These are phyloP conservation scores for Corymbia maculata DNA, from an alignment of 345 rosid species.

Conservation along the genomic window DNA sequence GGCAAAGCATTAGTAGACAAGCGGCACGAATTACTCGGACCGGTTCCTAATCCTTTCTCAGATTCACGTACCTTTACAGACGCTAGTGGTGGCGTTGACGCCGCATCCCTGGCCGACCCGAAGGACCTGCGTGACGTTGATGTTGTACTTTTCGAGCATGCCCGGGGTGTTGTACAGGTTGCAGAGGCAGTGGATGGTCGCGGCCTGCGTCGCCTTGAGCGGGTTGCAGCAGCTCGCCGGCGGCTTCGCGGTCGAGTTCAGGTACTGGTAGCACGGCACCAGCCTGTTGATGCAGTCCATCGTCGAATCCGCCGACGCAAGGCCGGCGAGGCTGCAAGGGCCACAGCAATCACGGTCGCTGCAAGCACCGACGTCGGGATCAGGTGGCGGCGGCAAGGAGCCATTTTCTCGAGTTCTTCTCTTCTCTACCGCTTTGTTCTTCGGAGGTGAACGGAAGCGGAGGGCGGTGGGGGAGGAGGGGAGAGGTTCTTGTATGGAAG, in stretches of 20 bases:
- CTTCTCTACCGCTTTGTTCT: background rate
- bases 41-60: background rate
- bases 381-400: background rate
- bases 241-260: conserved; percentile 13
- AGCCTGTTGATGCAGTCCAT: conserved; percentile 12
- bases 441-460: background rate
- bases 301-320: conserved; percentile 3
- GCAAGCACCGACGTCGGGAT: background rate
- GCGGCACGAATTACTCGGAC: background rate
- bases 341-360: background rate
- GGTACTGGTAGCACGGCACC: conserved; percentile 11
- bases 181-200: conserved; percentile 15
- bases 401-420: background rate
- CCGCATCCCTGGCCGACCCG: conserved; percentile 3
- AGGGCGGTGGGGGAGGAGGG: background rate
- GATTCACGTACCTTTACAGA: conserved; percentile 2
- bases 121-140: conserved; percentile 14
- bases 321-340: background rate
- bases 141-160: background rate
- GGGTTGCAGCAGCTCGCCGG: conserved; percentile 23
- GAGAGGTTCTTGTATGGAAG: background rate
- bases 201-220: conserved; percentile 6
- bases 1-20: background rate
- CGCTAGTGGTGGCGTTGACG: conserved; percentile 1
- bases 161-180: conserved; percentile 17